phyloP scores from a whole-genome alignment of 352 stramenopile genomes.

The Pythium aquatile region DNA sequence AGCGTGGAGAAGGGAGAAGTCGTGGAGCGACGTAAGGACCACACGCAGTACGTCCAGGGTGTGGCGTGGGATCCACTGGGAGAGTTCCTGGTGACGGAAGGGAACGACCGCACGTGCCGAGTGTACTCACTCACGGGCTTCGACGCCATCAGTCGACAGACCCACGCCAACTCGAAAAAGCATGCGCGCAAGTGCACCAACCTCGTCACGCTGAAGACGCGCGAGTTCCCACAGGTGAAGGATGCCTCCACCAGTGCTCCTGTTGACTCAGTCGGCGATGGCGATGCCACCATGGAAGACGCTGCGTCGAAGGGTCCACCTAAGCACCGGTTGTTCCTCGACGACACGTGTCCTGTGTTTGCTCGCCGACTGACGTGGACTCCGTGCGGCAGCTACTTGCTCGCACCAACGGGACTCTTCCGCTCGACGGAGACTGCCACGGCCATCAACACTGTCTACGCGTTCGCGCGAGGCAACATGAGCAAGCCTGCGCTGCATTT shows the following conservation, averaged over 20 bases:
- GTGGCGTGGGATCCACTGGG: constrained; percentile 95
- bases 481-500: constrained; percentile 91
- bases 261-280: not conserved
- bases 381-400: constrained; percentile 90
- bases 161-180: constrained; percentile 51
- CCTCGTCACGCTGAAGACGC: constrained; percentile 77
- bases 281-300: constrained; percentile 16
- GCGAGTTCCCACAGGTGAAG: constrained; percentile 43
- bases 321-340: constrained; percentile 90
- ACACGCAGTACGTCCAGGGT: constrained; percentile 96
- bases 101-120: constrained; percentile 93
- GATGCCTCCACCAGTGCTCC: not conserved
- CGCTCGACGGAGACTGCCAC: constrained; percentile 40
- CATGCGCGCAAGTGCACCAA: constrained; percentile 67
- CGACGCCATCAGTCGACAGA: constrained; percentile 39
- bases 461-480: constrained; percentile 93
- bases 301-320: constrained; percentile 19
- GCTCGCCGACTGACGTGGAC: constrained; percentile 92
- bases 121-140: constrained; percentile 88
- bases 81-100: constrained; percentile 92
- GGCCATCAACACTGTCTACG: constrained; percentile 87
- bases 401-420: constrained; percentile 84
- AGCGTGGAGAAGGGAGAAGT: constrained; percentile 76
- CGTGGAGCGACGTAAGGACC: constrained; percentile 88
- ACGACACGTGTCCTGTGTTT: constrained; percentile 95